Evolutionary conservation across 208 protist genomes (phyloP), one percentile per base, ranked within the genome.

Genomic region (Crithidia bombi): DNA sequence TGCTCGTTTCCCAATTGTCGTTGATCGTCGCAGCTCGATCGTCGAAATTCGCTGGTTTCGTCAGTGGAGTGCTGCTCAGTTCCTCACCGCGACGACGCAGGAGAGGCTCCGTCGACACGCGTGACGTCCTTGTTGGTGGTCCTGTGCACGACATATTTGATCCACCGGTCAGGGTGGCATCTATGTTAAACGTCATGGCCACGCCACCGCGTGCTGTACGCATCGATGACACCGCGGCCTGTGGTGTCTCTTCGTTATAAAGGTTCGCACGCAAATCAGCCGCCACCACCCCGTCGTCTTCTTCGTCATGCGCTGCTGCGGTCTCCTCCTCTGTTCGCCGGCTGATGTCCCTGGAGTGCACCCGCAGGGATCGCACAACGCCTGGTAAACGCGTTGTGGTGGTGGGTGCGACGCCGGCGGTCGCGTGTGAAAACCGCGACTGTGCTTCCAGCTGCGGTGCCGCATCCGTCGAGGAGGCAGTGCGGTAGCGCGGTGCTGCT

Each of bases 181-280:
- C 57, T 15, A 49, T 23, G 33, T 64, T 69, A 50, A 85, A 80
- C 11, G 73, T 78, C 55, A 86, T 75, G 35, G 83, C 83, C 10
- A 83, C 66, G 0, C 83, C 83, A 4, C 83, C 82, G 50, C 69
- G 52, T 44, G 58, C 17, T 12, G 12, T 15, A n/a, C 35, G 50
- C 55, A 62, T 21, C 54, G 36, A 51, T 25, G 51, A 21, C 36
- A 54, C 44, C 3, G 54, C 54, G 28, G 33, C 21, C 2, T 14
- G 57, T 21, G 25, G 41, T 25, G 35, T 10, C 12, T 14, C 38
- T 35, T 38, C 62, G 15, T 59, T 44, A 3, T 69, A n/a, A n/a
- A n/a, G n/a, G n/a, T n/a, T n/a, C n/a, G n/a, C n/a, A n/a, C n/a
- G n/a, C n/a, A n/a, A n/a, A n/a, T n/a, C n/a, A n/a, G n/a, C n/a